Evolutionary conservation across 2,329 filamentous ascomycete species (phyloP), one percentile per base, ranked within the genome.

Genomic region (Colletotrichum salicis): DNA sequence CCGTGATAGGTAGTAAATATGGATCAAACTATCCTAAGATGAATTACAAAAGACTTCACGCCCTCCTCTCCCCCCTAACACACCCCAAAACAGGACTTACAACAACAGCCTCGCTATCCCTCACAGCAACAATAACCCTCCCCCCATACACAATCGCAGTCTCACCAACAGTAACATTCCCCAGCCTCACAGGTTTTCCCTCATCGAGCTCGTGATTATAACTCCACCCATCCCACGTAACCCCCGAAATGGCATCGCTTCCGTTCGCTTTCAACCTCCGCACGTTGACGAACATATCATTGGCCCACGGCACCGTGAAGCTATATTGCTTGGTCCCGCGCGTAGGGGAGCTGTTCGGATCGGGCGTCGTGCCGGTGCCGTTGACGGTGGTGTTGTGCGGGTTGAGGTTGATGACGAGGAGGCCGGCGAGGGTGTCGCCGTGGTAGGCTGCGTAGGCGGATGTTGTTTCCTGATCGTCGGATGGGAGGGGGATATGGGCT

Each of bases 161-260:
- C 80, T 90, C 87, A 0, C 84, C 86, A 4, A 81, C 77, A 4
- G 89, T 91, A 15, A 90, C 84, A 76, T 92, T 91, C 0, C 72
- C 68, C 78, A 91, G 74, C 67, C 84, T 77, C 41, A 90, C 87
- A 2, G 89, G 88, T 77, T 78, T 80, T 0, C 89, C 90, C 4
- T 82, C 74, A 12, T 86, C 83, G 61, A 91, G 79, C 78, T 92
- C 89, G 70, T 86, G 86, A 75, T 91, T 89, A 74, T 90, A 92
- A 73, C 87, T 91, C 76, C 82, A 85, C 1, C 89, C 90, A 77
- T 91, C 88, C 81, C 86, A 92, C 0, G 88, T 87, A 55, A 91
- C 86, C 0, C 89, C 90, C 0, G 86, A 87, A 27, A 91, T 86
- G 10, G 90, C 89, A 79, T 92, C 89, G 73, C 88, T 91, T 0